These are phyloP conservation scores for Penicillium roqueforti DNA, from an alignment of 495 filamentous ascomycete species.

Conservation along the genomic window DNA sequence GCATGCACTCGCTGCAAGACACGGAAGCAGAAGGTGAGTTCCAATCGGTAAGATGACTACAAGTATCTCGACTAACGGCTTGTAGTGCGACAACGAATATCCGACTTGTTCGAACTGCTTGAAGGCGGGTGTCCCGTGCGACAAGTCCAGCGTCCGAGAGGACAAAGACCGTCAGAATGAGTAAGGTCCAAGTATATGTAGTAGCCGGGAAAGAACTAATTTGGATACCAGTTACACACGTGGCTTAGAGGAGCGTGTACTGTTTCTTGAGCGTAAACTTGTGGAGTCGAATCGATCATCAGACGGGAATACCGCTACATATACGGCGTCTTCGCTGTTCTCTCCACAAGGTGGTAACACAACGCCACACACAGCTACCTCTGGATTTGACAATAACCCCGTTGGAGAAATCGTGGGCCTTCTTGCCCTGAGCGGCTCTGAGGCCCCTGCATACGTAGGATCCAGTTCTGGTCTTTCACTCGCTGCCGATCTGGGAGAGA, in stretches of 20 bases:
- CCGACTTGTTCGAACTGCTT: conserved; percentile 49
- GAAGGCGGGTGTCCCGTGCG: conserved; percentile 45
- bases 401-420: conserved; percentile 52
- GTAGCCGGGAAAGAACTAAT: background rate
- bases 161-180: conserved; percentile 43
- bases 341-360: conserved; percentile 26
- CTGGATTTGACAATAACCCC: conserved; percentile 36
- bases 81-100: conserved; percentile 43
- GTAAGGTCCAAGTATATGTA: conserved; percentile 19
- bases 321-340: conserved; percentile 20
- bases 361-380: conserved; percentile 20
- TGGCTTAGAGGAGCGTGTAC: conserved; percentile 45
- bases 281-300: conserved; percentile 21
- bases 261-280: conserved; percentile 41
- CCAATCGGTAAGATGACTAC: background rate
- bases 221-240: conserved; percentile 38
- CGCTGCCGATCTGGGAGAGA: conserved; percentile 48
- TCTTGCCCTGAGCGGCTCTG: conserved; percentile 44
- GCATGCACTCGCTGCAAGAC: conserved; percentile 51
- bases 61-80: background rate
- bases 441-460: conserved; percentile 51
- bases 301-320: conserved; percentile 10
- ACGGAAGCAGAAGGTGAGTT: conserved; percentile 46
- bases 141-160: conserved; percentile 44
- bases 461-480: conserved; percentile 49